These are phyloP conservation scores for Podaxis sp. DNA, from an alignment of 768 basidiomycete species.

Conservation along the genomic window DNA sequence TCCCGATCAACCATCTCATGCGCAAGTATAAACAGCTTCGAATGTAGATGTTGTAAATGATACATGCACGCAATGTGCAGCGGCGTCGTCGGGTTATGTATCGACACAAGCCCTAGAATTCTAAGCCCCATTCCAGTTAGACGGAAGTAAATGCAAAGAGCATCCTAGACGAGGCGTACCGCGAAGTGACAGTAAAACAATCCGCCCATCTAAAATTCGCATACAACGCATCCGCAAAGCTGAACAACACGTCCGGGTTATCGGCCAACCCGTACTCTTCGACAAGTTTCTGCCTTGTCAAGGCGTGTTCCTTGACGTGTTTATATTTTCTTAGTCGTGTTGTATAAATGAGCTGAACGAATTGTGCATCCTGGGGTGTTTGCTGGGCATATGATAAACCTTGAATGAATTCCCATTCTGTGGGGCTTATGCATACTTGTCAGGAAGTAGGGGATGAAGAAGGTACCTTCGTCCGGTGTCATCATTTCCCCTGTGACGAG, in stretches of 20 bases:
- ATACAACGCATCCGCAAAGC: constrained; percentile 88
- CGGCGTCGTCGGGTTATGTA: constrained; percentile 88
- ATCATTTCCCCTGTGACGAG: constrained; percentile 93
- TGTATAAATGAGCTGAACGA: constrained; percentile 90
- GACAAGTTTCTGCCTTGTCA: constrained; percentile 74
- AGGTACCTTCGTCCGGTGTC: constrained; percentile 87
- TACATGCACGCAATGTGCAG: constrained; percentile 98
- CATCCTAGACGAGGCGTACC: constrained; percentile 36
- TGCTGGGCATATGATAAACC: constrained; percentile 79
- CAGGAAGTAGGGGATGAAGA: background rate
- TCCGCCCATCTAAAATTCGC: constrained; percentile 90
- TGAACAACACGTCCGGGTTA: constrained; percentile 89
- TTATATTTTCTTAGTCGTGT: constrained; percentile 89
- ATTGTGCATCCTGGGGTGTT: constrained; percentile 82
- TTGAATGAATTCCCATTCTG: constrained; percentile 97
- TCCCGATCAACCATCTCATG: constrained; percentile 95
- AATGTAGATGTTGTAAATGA: constrained; percentile 87
- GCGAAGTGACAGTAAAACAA: constrained; percentile 82
- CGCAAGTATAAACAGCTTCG: constrained; percentile 91
- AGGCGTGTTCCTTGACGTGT: constrained; percentile 75
- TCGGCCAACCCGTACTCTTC: constrained; percentile 82
- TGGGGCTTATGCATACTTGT: background rate
- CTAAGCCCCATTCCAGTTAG: constrained; percentile 31
- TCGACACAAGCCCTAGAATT: constrained; percentile 78
- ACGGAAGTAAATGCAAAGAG: background rate